Base-by-base conservation (phyloP, 2,329 filamentous ascomycete genomes). In the Lasiodiplodia theobromae region DNA sequence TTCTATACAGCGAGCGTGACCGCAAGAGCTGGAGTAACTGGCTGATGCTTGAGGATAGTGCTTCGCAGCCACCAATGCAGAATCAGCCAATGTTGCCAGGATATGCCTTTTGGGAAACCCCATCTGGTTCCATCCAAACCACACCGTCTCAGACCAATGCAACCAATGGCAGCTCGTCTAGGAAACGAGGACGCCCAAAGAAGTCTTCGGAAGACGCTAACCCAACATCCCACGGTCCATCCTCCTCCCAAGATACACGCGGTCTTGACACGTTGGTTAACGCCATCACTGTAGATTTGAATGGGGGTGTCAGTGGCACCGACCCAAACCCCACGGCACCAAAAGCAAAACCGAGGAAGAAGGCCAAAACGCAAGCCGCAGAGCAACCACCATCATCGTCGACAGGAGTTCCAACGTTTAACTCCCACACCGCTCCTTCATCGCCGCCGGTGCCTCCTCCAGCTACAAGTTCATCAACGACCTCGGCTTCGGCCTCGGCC, bases 141-240 rank as follows among this genome's bases (percentile, higher is more conserved):
- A 18, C 12, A 16, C 14, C 38, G 7, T 16, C 23, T 8, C 7
- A 54, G 6, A 21, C 34, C 4, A 25, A 63, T 16, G 6, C 34
- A 7, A n/a, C 18, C 12, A 64, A 7, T 11, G 28, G 12, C 7
- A n/a, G 10, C 4, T 11, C 14, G 3, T 47, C 47, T 11, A 62
- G 44, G 11, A 67, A 44, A 40, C 44, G 66, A 18, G 34, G 16
- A 53, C 37, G 51, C 51, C 18, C 31, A 25, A 67, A 67, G 16
- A 57, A 57, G 14, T 18, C 44, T 4, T 25, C 31, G 4, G 37
- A 37, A 16, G 10, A 10, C 5, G 4, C 25, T 6, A 38, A 37
- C 18, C 12, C 31, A 28, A 25, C 16, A 16, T 28, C 57, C 18
- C 47, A 40, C n/a, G 56, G 47, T 44, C 47, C 49, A 31, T 23